Percentiles rank a stretch among this genome's conserved stretches.
Conservation (phyloP, 495 filamentous ascomycete species). For the Penicillium egyptiacum region DNA sequence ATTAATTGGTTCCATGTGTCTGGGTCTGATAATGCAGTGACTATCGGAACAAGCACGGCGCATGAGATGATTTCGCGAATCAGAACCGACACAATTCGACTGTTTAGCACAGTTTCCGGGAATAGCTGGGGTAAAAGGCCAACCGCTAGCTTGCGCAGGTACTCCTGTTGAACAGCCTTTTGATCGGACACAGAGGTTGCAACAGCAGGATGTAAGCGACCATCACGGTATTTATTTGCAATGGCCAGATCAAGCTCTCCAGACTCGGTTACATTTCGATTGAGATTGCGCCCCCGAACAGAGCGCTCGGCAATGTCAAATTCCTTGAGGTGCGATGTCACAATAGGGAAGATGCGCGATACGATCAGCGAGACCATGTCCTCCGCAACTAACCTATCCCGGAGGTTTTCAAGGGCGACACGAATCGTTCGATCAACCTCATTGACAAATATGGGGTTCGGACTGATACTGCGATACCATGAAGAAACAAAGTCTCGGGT, state of each 20-base stretch:
- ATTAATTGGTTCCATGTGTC: conserved; percentile 97
- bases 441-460: conserved; percentile 72
- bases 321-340: conserved; percentile 88
- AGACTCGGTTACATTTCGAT: conserved; percentile 88
- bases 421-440: conserved; percentile 82
- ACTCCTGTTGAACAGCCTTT: conserved; percentile 79
- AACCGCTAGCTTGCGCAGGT: conserved; percentile 69
- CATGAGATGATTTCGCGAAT: conserved; percentile 79
- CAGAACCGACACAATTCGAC: conserved; percentile 74
- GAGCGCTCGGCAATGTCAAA: conserved; percentile 87
- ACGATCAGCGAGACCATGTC: conserved; percentile 82
- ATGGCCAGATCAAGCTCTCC: conserved; percentile 94
- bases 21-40: conserved; percentile 63
- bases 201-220: conserved; percentile 87
- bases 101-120: conserved; percentile 69
- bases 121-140: conserved; percentile 74
- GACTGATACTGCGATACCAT: conserved; percentile 88
- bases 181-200: conserved; percentile 77
- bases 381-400: conserved; percentile 64
- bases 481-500: conserved; percentile 81
- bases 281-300: conserved; percentile 83
- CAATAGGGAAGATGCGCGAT: conserved; percentile 77
- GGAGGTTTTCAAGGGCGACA: conserved; percentile 66
- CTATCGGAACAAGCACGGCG: conserved; percentile 41
- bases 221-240: conserved; percentile 86